Evolutionary conservation across 2,329 filamentous ascomycete genomes (phyloP), one percentile per base, ranked within the genome.

Genomic region (Sordariomycetes sp.): DNA sequence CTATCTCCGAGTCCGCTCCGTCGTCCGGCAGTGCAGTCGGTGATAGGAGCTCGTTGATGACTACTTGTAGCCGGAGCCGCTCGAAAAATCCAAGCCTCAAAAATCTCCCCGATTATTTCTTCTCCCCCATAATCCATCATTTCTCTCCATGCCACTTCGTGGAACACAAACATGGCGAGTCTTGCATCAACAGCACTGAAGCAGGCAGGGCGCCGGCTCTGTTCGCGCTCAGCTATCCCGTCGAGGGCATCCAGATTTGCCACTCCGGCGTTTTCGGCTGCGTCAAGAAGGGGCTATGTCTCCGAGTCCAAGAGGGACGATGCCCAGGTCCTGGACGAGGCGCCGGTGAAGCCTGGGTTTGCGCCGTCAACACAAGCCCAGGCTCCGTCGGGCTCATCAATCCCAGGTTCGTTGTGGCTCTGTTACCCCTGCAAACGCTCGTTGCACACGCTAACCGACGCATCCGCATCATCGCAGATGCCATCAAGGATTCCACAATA

Each of bases 401-500:
- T 59, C 45, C 32, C 58, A 58, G 34, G 55, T 56, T 36, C 50
- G 55, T 42, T 36, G 42, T 24, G 20, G 20, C 45, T 3, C 7
- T 24, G 2, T 13, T 12, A 50, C 12, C 20, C 45, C 22, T 50
- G 45, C 45, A n/a, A 48, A 8, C 17, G 20, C 45, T 5, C 6
- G 24, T 50, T 10, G 39, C n/a, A 22, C 45, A n/a, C 45, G n/a
- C 45, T 52, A 32, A 34, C 20, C 63, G 67, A n/a, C 62, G 65
- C n/a, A 64, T 66, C 52, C 34, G 60, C 65, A 48, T 62, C 57
- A 51, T 54, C 50, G 48, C 59, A 80, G 87, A 88, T 62, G 86
- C 96, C 52, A 76, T 99, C 61, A 95, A 94, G 75, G 87, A 96
- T 70, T 92, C 91, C 10, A 90, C 90, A 13, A 78, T 96, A 62